Percentiles rank a stretch among this genome's conserved stretches.
Evolutionary conservation across 805 yeast genomes (phyloP).

Genomic region (Kuraishia piskuri): DNA sequence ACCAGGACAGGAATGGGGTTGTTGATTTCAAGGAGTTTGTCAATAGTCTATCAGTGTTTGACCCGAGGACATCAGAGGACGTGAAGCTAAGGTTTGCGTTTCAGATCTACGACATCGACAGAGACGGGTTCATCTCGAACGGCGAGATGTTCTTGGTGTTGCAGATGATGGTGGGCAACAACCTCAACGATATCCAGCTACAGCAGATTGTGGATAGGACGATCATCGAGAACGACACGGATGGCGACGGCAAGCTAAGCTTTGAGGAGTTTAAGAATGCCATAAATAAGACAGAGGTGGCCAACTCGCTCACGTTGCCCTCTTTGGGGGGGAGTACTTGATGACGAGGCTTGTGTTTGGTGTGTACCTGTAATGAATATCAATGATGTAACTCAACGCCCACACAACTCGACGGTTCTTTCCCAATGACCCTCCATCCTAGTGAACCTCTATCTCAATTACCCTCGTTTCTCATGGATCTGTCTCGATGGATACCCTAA

Average conservation of each 20-base stretch:
- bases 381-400: too few species aligned
- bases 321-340: background rate
- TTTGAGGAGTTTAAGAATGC: slow-evolving; percentile 82
- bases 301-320: slow-evolving; percentile 8
- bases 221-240: slow-evolving; percentile 83
- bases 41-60: slow-evolving; percentile 58
- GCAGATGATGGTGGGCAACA: slow-evolving; percentile 95
- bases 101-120: slow-evolving; percentile 89
- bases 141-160: slow-evolving; percentile 90
- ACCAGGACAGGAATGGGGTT: slow-evolving; percentile 84
- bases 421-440: too few species aligned
- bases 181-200: slow-evolving; percentile 74
- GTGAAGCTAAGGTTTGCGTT: slow-evolving; percentile 87
- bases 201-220: slow-evolving; percentile 98
- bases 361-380: too few species aligned
- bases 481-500: too few species aligned
- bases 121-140: slow-evolving; percentile 90
- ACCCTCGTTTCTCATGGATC: too few species aligned
- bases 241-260: slow-evolving; percentile 78
- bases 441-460: too few species aligned
- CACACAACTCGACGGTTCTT: too few species aligned
- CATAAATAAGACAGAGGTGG: slow-evolving; percentile 34
- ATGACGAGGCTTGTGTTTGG: too few species aligned
- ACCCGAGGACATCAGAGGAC: slow-evolving; percentile 69
- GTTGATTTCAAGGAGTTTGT: slow-evolving; percentile 95